Base-by-base conservation (phyloP, 352 stramenopile species). In the Globisporangium barbulae region DNA sequence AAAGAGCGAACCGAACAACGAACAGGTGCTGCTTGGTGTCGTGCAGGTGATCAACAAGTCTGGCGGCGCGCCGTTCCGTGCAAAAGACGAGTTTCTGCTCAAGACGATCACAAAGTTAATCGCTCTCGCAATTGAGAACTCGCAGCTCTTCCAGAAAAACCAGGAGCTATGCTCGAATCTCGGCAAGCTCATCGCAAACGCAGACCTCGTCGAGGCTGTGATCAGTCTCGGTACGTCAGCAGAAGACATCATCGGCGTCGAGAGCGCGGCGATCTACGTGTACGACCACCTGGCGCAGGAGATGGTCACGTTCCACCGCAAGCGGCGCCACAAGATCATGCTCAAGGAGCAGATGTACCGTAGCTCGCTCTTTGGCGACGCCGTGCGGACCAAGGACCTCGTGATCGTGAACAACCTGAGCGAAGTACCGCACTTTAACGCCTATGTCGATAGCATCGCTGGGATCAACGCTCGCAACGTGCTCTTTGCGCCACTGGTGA, bases 11-110 rank as follows among this genome's bases (percentile, higher is more conserved):
- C 6, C 64, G 10, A 57, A 57, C 15, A 21, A 15, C 35, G 67
- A 82, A 1, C 73, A 83, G 17, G 79, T 53, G 7, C 68, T 93
- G 4, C 67, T 93, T 2, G 84, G 84, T 25, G 84, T 93, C 9
- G 81, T 93, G 2, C 84, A 93, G 45, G 83, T 93, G 10, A 93
- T 91, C 63, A 93, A 91, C 69, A 93, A 93, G 42, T 88, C 84
- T 0, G 81, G 84, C 21, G 84, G 81, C 9, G 81, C 84, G 13
- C 79, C 81, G 25, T 93, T 93, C 68, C 83, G 80, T 19, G 67
- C 80, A n/a, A 91, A 91, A 54, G 84, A 93, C 63, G 84, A 91
- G 64, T 90, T 91, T 30, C 68, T 91, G 44, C 65, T 93, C 28
- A 70, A 83, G 42, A 89, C 81, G 1, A 89, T 93, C 50, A 81